A percentile compares a stretch with the other conserved stretches of the same genome.
Evolutionary conservation across 2,329 filamentous ascomycete genomes (phyloP).

Genomic region (Ceratocystis albifundus): DNA sequence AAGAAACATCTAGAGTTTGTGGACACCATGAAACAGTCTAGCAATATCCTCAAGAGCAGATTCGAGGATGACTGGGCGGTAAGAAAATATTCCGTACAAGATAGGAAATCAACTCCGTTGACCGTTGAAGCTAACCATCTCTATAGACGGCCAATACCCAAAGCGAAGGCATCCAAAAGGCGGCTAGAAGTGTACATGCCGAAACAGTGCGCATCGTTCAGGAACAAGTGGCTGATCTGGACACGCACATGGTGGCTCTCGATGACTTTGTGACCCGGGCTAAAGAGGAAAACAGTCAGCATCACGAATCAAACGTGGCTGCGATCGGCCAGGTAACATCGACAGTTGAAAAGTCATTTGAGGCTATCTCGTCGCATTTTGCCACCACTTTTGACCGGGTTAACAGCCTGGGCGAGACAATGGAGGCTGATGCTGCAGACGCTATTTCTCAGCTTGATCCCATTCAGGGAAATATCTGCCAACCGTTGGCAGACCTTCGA

Average conservation of each 20-base stretch:
- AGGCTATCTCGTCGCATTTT: conserved; percentile 59
- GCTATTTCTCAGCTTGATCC: conserved; percentile 51
- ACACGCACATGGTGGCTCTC: conserved; percentile 75
- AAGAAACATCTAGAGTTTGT: conserved; percentile 56
- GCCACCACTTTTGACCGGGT: conserved; percentile 56
- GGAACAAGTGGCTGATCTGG: conserved; percentile 76
- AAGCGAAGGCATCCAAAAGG: conserved; percentile 70
- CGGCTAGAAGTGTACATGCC: conserved; percentile 76
- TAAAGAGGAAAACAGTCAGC: conserved; percentile 63
- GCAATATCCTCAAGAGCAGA: conserved; percentile 66
- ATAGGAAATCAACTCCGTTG: background rate
- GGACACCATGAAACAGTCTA: conserved; percentile 58
- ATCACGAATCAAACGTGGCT: conserved; percentile 58
- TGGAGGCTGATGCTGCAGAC: conserved; percentile 47
- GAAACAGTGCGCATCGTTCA: conserved; percentile 85
- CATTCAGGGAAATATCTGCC: conserved; percentile 48
- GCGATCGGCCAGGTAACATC: conserved; percentile 54
- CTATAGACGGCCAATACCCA: conserved; percentile 59
- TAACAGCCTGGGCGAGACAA: conserved; percentile 54
- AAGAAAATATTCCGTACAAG: conserved; percentile 29
- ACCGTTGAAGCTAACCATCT: conserved; percentile 25
- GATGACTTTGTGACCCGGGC: conserved; percentile 84
- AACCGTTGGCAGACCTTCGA: conserved; percentile 60
- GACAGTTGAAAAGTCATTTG: conserved; percentile 59
- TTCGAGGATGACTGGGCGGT: conserved; percentile 79